A percentile compares a stretch with the other conserved stretches of the same genome.
Evolutionary conservation across 768 basidiomycete species (phyloP).

Genomic region (Russula olivacea): DNA sequence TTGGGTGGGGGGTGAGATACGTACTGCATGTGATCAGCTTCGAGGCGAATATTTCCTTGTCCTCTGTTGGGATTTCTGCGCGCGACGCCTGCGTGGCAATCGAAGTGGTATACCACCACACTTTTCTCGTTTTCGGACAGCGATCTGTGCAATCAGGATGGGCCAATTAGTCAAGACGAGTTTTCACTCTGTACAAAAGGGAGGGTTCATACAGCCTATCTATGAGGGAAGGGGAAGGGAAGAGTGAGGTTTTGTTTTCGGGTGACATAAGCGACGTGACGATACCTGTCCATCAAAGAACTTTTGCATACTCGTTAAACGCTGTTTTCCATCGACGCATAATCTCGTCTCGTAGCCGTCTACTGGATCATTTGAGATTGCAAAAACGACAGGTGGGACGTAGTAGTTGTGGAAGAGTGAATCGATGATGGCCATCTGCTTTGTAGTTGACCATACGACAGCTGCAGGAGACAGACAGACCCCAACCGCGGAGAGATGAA

Average conservation of each 20-base stretch:
- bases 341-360: constrained; percentile 39
- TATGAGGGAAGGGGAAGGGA: constrained; percentile 23
- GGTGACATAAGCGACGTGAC: neutral
- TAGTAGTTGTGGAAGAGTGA: constrained; percentile 75
- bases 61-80: constrained; percentile 47
- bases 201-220: constrained; percentile 48
- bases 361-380: constrained; percentile 32
- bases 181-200: constrained; percentile 21
- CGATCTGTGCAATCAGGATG: constrained; percentile 38
- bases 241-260: too few relatives aligned
- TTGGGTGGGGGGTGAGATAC: neutral
- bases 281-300: constrained; percentile 65
- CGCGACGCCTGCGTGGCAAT: constrained; percentile 40
- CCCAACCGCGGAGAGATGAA: neutral
- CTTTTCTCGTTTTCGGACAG: constrained; percentile 50
- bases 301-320: constrained; percentile 68
- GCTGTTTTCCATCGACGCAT: constrained; percentile 78
- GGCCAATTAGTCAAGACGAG: neutral
- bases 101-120: constrained; percentile 55
- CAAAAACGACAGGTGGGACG: constrained; percentile 76
- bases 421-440: constrained; percentile 72
- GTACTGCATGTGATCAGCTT: constrained; percentile 63
- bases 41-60: constrained; percentile 44
- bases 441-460: constrained; percentile 72
- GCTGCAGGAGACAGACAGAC: constrained; percentile 34